Percentiles rank a stretch among this genome's conserved stretches.
phyloP scores from a whole-genome alignment of 495 filamentous ascomycete genomes.

The Aspergillus incahuasiensis region DNA sequence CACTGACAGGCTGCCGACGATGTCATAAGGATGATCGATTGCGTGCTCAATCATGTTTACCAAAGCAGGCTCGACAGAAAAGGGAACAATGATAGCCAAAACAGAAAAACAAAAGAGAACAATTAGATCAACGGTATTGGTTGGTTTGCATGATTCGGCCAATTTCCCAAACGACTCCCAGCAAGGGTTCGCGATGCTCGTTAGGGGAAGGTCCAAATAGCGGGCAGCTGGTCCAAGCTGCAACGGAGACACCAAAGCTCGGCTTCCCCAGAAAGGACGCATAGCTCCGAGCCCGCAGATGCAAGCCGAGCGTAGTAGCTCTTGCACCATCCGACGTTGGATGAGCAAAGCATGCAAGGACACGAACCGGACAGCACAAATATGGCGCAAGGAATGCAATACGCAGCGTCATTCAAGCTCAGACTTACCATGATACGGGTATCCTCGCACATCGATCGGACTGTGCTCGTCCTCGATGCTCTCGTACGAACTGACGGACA shows the following conservation, averaged over 20 bases:
- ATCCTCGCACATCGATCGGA: constrained; percentile 40
- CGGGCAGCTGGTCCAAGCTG: not conserved
- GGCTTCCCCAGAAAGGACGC: constrained; percentile 8
- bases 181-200: not conserved
- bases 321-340: constrained; percentile 9
- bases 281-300: constrained; percentile 8
- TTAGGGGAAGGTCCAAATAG: not conserved
- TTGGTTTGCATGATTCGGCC: not conserved
- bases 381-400: constrained; percentile 42
- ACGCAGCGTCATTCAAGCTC: constrained; percentile 24
- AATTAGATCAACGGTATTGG: constrained; percentile 11
- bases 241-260: not conserved
- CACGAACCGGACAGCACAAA: constrained; percentile 28
- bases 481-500: constrained; percentile 49
- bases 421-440: constrained; percentile 44
- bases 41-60: constrained; percentile 36
- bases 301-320: constrained; percentile 14
- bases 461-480: constrained; percentile 45
- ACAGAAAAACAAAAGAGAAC: constrained; percentile 7
- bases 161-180: constrained; percentile 7
- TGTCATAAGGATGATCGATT: constrained; percentile 40
- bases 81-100: not conserved
- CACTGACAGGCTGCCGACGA: constrained; percentile 21
- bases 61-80: constrained; percentile 10
- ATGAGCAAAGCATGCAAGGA: constrained; percentile 14